A percentile compares a stretch with the other conserved stretches of the same genome.
phyloP scores from a whole-genome alignment of 176 grass and related monocot genomes.

The maize (Zea mays) region Zm-B73-REFERENCE-NAM-5.0 NC_050101.1:28742001-28742500 shows the following conservation, averaged over 20 bases:
- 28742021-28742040: too few species aligned
- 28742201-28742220: not conserved
- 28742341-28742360: not conserved
- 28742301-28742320: not conserved
- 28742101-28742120: too few species aligned
- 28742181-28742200: too few species aligned
- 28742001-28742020: too few species aligned
- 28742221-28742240: not conserved
- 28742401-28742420: slow-evolving; percentile 10
- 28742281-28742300: slow-evolving; percentile 21
- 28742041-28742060: too few species aligned
- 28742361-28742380: not conserved
- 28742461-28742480: not conserved
- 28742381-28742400: not conserved
- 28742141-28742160: too few species aligned
- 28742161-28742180: too few species aligned
- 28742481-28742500: not conserved
- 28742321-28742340: not conserved
- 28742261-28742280: not conserved
- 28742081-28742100: too few species aligned
- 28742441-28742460: slow-evolving; percentile 41
- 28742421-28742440: slow-evolving; percentile 1
- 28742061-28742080: too few species aligned
- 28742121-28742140: too few species aligned
- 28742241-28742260: not conserved